Evolutionary conservation across 768 basidiomycete species (phyloP), one percentile per base, ranked within the genome.

Genomic region (Termitomyces sp.): DNA sequence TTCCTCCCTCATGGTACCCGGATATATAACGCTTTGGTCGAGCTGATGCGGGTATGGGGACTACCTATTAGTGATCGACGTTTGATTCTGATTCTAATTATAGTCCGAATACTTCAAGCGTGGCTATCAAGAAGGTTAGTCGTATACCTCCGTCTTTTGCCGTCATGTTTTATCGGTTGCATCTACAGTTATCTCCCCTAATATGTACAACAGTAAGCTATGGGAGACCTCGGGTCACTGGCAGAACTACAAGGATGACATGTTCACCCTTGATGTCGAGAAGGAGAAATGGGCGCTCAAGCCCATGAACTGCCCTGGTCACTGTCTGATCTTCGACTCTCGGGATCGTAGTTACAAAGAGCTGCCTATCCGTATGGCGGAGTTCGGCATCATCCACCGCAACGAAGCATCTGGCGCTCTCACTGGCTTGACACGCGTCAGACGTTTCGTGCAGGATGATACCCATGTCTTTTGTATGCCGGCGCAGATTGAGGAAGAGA

Each of bases 241-340:
- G 96, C 84, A 92, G 66, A 96, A 98, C 70, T 99, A 98, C 78
- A 87, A 90, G 70, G 95, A 98, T 53, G 95, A 93, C 74, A 99
- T 99, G 97, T 99, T 98, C 76, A 71, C 80, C 44, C 85, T 98
- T 57, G 90, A 95, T 56, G 75, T 98, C 56, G 97, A 99, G 74
- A 98, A 98, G 76, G 95, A 98, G 75, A 84, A 84, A 67, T 99
- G 93, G 85, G 96, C 82, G 0, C 80, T 98, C 58, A 97, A 98
- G 75, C 97, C 97, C 19, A 99, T 99, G 97, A 99, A 99, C 73
- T 98, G 97, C 76, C 97, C 92, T 0, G 95, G 95, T 5, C 97
- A 98, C 70, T 95, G 92, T 71, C 72, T 98, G 49, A 92, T 99
- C 64, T 99, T 98, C 68, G 96, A 94, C 73, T 89, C 91, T 25